These are phyloP conservation scores for Tothia fuscella DNA, from an alignment of 2,329 filamentous ascomycete species.

Conservation along the genomic window DNA sequence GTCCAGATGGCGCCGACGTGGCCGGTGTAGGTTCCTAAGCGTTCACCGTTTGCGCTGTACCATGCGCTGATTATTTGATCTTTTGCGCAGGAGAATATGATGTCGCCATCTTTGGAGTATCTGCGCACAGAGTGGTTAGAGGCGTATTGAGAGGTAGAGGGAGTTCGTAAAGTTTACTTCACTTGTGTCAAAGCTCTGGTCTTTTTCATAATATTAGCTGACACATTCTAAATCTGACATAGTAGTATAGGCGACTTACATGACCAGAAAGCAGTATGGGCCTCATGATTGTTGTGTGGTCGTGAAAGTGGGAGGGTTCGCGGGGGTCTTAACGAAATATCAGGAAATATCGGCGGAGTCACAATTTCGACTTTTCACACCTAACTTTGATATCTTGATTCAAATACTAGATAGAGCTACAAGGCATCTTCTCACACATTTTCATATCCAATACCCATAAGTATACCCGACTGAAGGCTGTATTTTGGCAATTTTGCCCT, in stretches of 20 bases:
- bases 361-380: no score
- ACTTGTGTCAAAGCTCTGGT: conserved; percentile 94
- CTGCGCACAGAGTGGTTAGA: conserved; percentile 29
- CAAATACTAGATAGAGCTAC: no score
- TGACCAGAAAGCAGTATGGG: conserved; percentile 93
- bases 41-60: conserved; percentile 96
- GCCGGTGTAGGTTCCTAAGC: conserved; percentile 89
- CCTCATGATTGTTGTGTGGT: conserved; percentile 52
- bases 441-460: no score
- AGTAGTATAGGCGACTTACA: conserved; percentile 36
- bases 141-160: conserved; percentile 3
- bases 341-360: no score
- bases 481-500: no score
- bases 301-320: background rate
- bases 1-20: conserved; percentile 99
- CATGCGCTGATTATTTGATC: conserved; percentile 95
- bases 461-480: no score
- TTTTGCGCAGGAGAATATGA: conserved; percentile 92
- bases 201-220: conserved; percentile 27
- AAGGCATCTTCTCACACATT: no score
- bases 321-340: no score
- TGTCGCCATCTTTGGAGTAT: conserved; percentile 89
- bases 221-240: background rate
- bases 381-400: no score
- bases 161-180: conserved; percentile 42